Percentiles rank a stretch among this genome's conserved stretches.
Conservation (phyloP, 257 asterid species). For the Rhazya stricta region DNA sequence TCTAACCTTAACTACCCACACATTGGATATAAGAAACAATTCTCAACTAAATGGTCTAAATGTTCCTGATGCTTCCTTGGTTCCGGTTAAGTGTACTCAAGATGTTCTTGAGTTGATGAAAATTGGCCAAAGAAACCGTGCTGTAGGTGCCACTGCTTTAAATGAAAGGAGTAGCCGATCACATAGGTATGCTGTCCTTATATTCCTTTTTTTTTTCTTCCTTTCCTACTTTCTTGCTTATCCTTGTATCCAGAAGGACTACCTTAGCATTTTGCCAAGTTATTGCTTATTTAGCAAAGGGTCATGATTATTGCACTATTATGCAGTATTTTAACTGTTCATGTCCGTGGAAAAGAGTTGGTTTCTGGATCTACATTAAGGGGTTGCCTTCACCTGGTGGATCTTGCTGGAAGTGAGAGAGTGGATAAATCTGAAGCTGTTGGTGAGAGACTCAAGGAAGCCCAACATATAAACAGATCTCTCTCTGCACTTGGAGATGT, state of each 20-base stretch:
- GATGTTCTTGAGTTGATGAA: slow-evolving; percentile 91
- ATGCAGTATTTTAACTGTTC: slow-evolving; percentile 82
- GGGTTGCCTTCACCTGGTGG: slow-evolving; percentile 92
- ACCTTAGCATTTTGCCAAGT: neutral
- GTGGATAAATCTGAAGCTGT: slow-evolving; percentile 89
- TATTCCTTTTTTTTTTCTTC: neutral
- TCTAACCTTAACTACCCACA: slow-evolving; percentile 47
- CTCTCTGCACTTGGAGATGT: slow-evolving; percentile 94
- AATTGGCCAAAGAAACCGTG: slow-evolving; percentile 73
- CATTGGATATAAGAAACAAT: slow-evolving; percentile 83
- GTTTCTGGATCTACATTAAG: slow-evolving; percentile 63
- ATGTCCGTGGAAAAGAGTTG: slow-evolving; percentile 77
- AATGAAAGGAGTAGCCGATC: slow-evolving; percentile 88
- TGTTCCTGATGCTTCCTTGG: slow-evolving; percentile 82
- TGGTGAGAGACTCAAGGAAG: slow-evolving; percentile 92
- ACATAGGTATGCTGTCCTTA: slow-evolving; percentile 50
- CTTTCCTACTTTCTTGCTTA: neutral
- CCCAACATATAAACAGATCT: slow-evolving; percentile 83
- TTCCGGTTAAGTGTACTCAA: slow-evolving; percentile 71
- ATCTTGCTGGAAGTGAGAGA: slow-evolving; percentile 92
- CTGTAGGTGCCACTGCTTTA: slow-evolving; percentile 88
- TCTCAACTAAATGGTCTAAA: slow-evolving; percentile 90
- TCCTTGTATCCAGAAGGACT: neutral
- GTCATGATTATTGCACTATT: slow-evolving; percentile 10
- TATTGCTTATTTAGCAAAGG: neutral